phyloP scores from a whole-genome alignment of 805 yeast genomes.

The Metschnikowia dekortorum region DNA sequence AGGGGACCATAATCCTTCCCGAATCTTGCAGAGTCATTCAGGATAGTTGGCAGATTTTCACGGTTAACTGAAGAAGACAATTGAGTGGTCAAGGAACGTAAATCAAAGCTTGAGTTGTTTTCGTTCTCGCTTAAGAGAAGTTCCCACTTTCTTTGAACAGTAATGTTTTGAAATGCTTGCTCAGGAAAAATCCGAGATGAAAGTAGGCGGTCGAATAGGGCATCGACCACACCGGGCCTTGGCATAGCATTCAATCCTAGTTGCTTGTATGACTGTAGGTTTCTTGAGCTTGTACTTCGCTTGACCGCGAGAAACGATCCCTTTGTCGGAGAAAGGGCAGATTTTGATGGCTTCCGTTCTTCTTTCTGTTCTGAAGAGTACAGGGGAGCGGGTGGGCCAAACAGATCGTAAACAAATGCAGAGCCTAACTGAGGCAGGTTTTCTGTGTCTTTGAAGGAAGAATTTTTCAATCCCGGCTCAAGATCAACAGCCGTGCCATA shows the following conservation, averaged over 20 bases:
- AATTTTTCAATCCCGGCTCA: neutral
- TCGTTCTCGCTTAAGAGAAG: conserved; percentile 38
- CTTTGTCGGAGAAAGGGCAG: neutral
- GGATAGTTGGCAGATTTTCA: neutral
- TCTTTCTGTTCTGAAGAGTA: conserved; percentile 1
- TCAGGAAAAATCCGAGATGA: conserved; percentile 35
- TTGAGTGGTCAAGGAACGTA: conserved; percentile 20
- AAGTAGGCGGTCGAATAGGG: conserved; percentile 36
- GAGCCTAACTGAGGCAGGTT: neutral
- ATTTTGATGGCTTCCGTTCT: neutral
- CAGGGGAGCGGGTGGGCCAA: conserved; percentile 2
- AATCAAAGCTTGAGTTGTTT: conserved; percentile 33
- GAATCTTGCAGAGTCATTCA: neutral
- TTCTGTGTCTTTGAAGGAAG: neutral
- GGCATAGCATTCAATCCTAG: conserved; percentile 35
- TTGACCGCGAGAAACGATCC: conserved; percentile 3
- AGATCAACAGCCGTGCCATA: neutral
- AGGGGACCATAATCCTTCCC: neutral
- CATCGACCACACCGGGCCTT: conserved; percentile 31
- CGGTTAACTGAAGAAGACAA: conserved; percentile 2
- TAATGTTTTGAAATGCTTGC: conserved; percentile 28
- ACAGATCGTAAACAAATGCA: neutral
- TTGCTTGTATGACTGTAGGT: conserved; percentile 32
- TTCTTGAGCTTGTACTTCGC: conserved; percentile 8
- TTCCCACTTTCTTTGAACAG: conserved; percentile 41